Evolutionary conservation across 2,329 filamentous ascomycete species (phyloP), one percentile per base, ranked within the genome.

Genomic region (Hypomyces perniciosus): DNA sequence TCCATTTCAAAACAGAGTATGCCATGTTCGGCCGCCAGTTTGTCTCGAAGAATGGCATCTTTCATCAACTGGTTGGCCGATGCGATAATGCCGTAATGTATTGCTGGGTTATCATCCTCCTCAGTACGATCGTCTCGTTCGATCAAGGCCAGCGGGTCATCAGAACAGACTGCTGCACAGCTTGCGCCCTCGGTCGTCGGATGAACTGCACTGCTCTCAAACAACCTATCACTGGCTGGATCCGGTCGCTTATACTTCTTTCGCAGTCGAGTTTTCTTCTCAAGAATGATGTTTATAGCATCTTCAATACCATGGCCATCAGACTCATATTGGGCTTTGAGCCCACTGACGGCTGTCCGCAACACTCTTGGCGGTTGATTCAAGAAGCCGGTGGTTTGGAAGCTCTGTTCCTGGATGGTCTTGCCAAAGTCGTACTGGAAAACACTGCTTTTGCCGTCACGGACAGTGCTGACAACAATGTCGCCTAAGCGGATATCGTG

Each of bases 1-100:
- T 20, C 63, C 60, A 62, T 65, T 49, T 65, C 61, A 41, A 62
- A 55, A 44, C 56, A 58, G 6, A 58, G 29, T n/a, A 54, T 51
- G 28, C 43, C 46, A 6, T 50, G 48, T 12, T 56, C 34, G 0
- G 57, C 56, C 0, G 53, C 54, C 26, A 58, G 44, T 58, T 53
- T 54, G 59, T 65, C 48, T 56, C 63, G 42, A 57, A 54, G 8
- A 52, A 56, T 3, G 48, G 48, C 13, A 50, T 52, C 41, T 20
- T 53, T 60, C 51, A 60, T 59, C 3, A 61, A 13, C 8, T 52
- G 46, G 44, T 4, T 61, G 53, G 37, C 27, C 7, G 29, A 27
- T n/a, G 37, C 45, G 38, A 48, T 29, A 10, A 54, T 2, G 1
- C 58, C 56, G 29, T 61, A 57, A 28, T 60, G 54, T 7, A 62